Evolutionary conservation across 768 basidiomycete genomes (phyloP).

Genomic region (Rhodotorula diobovata): DNA sequence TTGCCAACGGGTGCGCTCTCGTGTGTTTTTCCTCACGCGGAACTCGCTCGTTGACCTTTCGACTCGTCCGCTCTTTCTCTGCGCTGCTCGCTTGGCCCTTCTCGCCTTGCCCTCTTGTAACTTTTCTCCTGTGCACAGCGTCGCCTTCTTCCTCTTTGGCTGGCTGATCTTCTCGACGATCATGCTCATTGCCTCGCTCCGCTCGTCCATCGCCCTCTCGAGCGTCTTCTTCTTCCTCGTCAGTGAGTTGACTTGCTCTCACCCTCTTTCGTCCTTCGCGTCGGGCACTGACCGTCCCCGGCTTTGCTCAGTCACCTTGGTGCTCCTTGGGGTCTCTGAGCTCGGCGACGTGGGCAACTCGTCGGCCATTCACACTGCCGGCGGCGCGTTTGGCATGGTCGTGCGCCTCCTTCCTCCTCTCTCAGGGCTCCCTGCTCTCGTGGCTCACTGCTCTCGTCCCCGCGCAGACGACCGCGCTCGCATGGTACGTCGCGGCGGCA

Average conservation of each 20-base stretch:
- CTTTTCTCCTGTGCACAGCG: conserved; percentile 46
- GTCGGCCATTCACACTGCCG: conserved; percentile 43
- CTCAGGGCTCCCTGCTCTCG: no score
- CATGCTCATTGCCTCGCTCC: conserved; percentile 45
- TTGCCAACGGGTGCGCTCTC: conserved; percentile 53
- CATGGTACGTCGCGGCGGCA: conserved; percentile 46
- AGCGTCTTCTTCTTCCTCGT: conserved; percentile 50
- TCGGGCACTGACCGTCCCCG: no score
- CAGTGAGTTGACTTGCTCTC: conserved; percentile 9
- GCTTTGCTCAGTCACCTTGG: conserved; percentile 44
- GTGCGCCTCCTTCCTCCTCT: no score
- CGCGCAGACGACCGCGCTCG: not conserved
- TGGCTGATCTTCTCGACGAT: conserved; percentile 34
- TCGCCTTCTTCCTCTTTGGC: conserved; percentile 59
- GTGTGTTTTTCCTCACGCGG: no score
- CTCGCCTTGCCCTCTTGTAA: no score
- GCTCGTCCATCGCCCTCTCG: conserved; percentile 48
- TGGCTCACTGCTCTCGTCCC: not conserved
- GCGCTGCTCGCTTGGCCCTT: no score
- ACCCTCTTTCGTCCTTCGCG: no score
- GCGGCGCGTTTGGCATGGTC: conserved; percentile 48
- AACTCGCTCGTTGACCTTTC: no score
- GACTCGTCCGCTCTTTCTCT: no score
- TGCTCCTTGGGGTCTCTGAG: conserved; percentile 31
- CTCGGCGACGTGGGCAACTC: conserved; percentile 40